Evolutionary conservation across 2,329 filamentous ascomycete genomes (phyloP), one percentile per base, ranked within the genome.

Genomic region (Rutstroemia sp.): DNA sequence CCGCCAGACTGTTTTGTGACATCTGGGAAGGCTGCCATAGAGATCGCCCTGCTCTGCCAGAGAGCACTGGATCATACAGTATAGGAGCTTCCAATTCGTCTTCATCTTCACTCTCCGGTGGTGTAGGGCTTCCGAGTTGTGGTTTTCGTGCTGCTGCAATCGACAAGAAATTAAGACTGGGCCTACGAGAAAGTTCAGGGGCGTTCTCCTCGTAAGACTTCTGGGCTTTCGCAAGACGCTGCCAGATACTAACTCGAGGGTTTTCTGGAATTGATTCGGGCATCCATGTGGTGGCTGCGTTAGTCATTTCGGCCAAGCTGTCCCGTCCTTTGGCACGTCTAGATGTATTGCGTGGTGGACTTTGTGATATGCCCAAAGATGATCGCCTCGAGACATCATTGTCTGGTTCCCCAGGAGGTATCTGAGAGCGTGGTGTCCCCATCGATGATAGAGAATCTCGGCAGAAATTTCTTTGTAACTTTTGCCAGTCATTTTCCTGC

Each of bases 401-500:
- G 19, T 14, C 39, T 27, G 27, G 19, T 53, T 64, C 61, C 40
- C 69, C 65, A 25, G 69, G 65, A 14, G 63, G 64, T 17, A 60
- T 52, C 36, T 60, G 56, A 42, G 59, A 48, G 36, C 50, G 48
- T 48, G 64, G 62, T 16, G 65, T 62, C 52, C 63, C 56, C n/a
- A 63, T 51, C 17, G 52, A 51, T 36, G 63, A 66, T 40, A 63
- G 58, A 12, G 67, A 67, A 45, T 65, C 61, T 27, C 64, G 75
- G 52, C 73, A 71, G 42, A 83, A 66, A 39, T 77, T 75, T 25
- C 76, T 71, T 56, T 81, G 80, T 70, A 85, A 76, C 50, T 76
- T 71, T 56, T 79, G 76, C 83, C 83, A 86, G 61, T 79, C 76
- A 54, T 74, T 74, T 64, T 83, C 80, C 64, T 86, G 79, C 60